These are phyloP conservation scores for Penicillium verrucosum DNA, from an alignment of 2,329 filamentous ascomycete species.

Conservation along the genomic window DNA sequence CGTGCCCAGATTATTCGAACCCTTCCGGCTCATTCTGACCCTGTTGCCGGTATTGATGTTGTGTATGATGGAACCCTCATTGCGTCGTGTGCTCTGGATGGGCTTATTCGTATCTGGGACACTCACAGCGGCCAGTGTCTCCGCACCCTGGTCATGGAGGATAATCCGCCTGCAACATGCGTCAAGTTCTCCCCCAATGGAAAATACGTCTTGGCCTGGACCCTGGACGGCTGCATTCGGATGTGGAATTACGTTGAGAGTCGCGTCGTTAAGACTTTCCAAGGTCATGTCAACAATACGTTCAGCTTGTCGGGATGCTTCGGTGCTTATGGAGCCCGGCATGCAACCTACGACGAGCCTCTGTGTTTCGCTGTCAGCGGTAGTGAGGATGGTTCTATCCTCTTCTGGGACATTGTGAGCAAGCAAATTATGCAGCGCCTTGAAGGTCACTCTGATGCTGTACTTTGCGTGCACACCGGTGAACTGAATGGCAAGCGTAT, in stretches of 20 bases:
- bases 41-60: constrained; percentile 90
- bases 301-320: constrained; percentile 86
- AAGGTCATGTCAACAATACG: constrained; percentile 79
- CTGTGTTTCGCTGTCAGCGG: constrained; percentile 69
- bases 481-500: constrained; percentile 46
- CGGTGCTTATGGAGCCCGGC: constrained; percentile 57
- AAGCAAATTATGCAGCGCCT: constrained; percentile 76
- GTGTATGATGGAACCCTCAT: constrained; percentile 88
- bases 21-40: constrained; percentile 90
- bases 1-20: constrained; percentile 84
- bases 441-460: constrained; percentile 55
- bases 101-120: constrained; percentile 92
- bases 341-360: constrained; percentile 34
- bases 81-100: constrained; percentile 86
- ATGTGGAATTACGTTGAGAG: constrained; percentile 95
- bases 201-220: constrained; percentile 86
- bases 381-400: constrained; percentile 79
- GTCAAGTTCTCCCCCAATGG: constrained; percentile 95
- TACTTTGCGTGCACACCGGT: constrained; percentile 60
- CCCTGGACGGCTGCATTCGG: constrained; percentile 82
- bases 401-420: constrained; percentile 85
- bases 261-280: constrained; percentile 92
- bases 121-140: constrained; percentile 92
- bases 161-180: constrained; percentile 83
- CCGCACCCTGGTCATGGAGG: constrained; percentile 91